Conservation (phyloP, 2,329 filamentous ascomycete species). For the Cyclaneusma minus region DNA sequence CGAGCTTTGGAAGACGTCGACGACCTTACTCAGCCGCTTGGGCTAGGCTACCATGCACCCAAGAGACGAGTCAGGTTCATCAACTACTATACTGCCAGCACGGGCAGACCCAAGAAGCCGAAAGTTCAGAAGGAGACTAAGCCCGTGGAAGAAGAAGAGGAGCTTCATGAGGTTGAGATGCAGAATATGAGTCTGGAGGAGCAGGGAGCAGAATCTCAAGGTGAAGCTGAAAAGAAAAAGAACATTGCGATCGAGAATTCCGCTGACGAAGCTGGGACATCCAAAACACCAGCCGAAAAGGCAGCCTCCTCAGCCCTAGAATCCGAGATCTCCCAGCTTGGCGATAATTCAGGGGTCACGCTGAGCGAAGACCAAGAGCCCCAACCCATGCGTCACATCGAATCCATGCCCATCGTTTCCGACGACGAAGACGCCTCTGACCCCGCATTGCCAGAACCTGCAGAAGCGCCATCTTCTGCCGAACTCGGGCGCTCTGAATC, state of each 20-base stretch:
- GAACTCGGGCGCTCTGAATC: not conserved
- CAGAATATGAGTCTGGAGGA: constrained; percentile 10
- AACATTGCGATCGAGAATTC: constrained; percentile 30
- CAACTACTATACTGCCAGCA: constrained; percentile 84
- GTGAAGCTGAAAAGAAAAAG: constrained; percentile 18
- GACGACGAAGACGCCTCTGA: constrained; percentile 7
- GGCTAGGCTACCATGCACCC: constrained; percentile 8
- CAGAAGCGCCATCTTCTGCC: not conserved
- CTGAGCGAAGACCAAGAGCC: constrained; percentile 11
- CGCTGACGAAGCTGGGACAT: constrained; percentile 19
- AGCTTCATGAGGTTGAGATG: constrained; percentile 8
- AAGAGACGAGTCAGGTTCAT: constrained; percentile 55
- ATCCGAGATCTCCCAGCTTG: constrained; percentile 12
- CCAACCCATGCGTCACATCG: constrained; percentile 20
- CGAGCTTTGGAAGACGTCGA: constrained; percentile 58
- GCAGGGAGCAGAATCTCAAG: constrained; percentile 3
- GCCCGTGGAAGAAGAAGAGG: constrained; percentile 8
- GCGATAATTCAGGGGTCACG: constrained; percentile 13
- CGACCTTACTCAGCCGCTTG: constrained; percentile 24
- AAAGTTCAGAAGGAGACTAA: constrained; percentile 15
- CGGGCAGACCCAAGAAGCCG: constrained; percentile 46
- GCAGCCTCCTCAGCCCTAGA: constrained; percentile 5
- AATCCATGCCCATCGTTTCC: constrained; percentile 24
- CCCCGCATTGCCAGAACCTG: constrained; percentile 1
- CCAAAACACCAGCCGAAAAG: constrained; percentile 14